Evolutionary conservation across 345 rosid species (phyloP), one percentile per base, ranked within the genome.

Genomic region (Hibiscus tridactylites): DNA sequence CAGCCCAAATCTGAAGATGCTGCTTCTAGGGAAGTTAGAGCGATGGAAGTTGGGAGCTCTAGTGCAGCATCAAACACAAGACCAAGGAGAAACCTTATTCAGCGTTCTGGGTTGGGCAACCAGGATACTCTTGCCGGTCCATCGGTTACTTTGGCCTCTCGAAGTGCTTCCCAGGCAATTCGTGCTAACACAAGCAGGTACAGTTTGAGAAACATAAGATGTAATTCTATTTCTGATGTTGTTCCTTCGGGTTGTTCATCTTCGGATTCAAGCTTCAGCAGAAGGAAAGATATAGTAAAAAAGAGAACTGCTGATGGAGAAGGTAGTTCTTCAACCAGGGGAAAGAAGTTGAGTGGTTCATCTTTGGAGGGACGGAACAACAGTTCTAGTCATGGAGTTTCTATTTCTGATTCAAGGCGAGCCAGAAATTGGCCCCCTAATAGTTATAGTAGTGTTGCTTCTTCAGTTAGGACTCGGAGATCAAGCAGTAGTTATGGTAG

Each of bases 251-350:
- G 88, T 70, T 79, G 83, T 70, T 75, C 88, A 47, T 83, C 86
- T 52, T 70, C 88, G 42, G 90, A 89, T 49, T 83, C 86, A 76
- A 82, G 75, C 63, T 64, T 74, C 29, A 74, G 68, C 69, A 78
- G 81, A 74, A 85, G 79, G 79, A 83, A 77, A 66, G 91, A 83
- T 62, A 53, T 68, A 5, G 5, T 73, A 3, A 88, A 79, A 71
- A 88, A 83, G 82, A 85, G 88, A 81, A 83, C 44, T 71, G 75
- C 74, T 77, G 88, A 83, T 56, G 93, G 85, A 70, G 93, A 88
- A 76, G 80, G 93, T 73, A 90, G 95, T 79, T 82, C 90, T 52
- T 83, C 88, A 54, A 71, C 66, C 73, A 86, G 79, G 63, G 96
- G 92, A 33, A 84, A 83, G 78, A 92, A 78, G 75, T 72, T 76